Evolutionary conservation across 441 rosid genomes (phyloP), one percentile per base, ranked within the genome.

Genomic region (Brassica balearica): DNA sequence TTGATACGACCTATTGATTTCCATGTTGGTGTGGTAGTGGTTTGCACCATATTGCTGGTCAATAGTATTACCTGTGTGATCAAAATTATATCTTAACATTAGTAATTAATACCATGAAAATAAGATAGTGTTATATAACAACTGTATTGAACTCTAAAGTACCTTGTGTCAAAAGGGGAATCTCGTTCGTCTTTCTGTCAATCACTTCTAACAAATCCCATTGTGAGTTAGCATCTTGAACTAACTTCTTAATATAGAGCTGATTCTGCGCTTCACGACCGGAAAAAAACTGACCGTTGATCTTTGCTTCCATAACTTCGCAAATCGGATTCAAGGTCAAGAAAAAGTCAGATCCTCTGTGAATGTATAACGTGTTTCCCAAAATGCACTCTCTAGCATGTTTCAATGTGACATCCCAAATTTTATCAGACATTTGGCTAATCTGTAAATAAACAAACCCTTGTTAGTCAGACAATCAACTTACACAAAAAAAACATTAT

Each of bases 391-490:
- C 87, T 79, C 86, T 86, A 1, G 98, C 98, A 68, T 95, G 99
- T 74, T 88, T 93, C 12, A 87, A 75, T 0, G 88, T 88, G 20
- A 78, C 90, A 43, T 90, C 96, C 99, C 99, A 95, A 86, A 84
- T 86, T 83, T 81, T 93, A 61, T 93, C 96, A 1, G 98, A 88
- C 99, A 95, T 93, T 2, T 29, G 0, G 0, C 98, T 93, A 53
- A 89, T 88, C 99, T 95, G 87, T 58, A 29, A 51, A 53, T 65
- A 4, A 66, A 14, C 12, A 71, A 58, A 68, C 1, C 12, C 27
- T 68, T 20, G 63, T 60, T 67, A 66, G 34, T 15, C 59, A 14
- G 22, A 72, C 32, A 75, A 15, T 55, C 14, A 74, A 53, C 38
- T 74, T 15, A 11, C 22, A 29, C 3, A 11, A 11, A 36, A 10